Base-by-base conservation (phyloP, 2,329 filamentous ascomycete species). In the Sphaerostilbella broomeana region DNA sequence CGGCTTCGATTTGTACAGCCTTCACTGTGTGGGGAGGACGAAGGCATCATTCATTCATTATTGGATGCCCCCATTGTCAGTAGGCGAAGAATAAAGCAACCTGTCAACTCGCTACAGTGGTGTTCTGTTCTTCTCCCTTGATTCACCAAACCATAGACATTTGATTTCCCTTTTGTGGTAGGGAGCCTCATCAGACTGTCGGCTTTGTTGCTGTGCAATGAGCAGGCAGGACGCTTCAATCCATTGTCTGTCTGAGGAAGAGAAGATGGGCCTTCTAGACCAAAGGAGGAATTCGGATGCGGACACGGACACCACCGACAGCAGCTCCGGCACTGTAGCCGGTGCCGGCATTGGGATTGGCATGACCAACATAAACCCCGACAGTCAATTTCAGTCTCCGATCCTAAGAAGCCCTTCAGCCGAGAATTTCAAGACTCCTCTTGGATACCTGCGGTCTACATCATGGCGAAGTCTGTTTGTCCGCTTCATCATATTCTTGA, bases 191-290 rank as follows among this genome's bases (percentile, higher is more conserved):
- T n/a, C n/a, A 19, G 20, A 25, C 6, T 22, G 12, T 37, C 36
- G 34, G 15, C 33, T 24, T 39, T 24, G 21, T 47, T 53, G 49
- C 52, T 50, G 52, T 52, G 61, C 53, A 56, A 71, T 72, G 68
- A 61, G 60, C 47, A 57, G 57, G 42, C 56, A 62, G 51, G 57
- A 57, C 42, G 45, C 54, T 16, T 58, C 56, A n/a, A 56, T 51
- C 35, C 51, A 55, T 44, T 57, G 59, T 22, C 54, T 60, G 44
- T 57, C 57, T 35, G 43, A 62, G 36, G 65, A 71, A 54, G 70
- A 73, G 57, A 69, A 64, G 48, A 53, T 64, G 39, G 56, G 58
- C 11, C 56, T 72, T 22, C 54, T 71, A 21, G 65, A 71, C n/a
- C 64, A 70, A 37, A 35, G 41, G 29, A 63, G 60, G 43, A 57